Base-by-base conservation (phyloP, 2,329 filamentous ascomycete genomes). In the Colletotrichum brevisporum region DNA sequence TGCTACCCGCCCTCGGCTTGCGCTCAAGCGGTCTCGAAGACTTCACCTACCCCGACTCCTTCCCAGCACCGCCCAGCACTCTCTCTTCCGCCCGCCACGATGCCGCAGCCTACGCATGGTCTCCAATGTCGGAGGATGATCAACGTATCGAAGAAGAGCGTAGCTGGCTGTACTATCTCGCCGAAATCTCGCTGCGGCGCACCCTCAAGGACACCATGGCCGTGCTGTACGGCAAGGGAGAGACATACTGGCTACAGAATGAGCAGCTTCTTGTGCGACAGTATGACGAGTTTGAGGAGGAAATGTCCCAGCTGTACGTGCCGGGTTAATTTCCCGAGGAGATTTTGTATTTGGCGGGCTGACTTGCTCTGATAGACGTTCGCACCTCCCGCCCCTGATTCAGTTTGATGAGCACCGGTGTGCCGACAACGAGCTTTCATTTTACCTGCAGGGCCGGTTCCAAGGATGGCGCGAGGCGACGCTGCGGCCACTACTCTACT, bases 91-190 rank as follows among this genome's bases (percentile, higher is more conserved):
- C 45, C n/a, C 10, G n/a, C 0, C 13, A 50, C 27, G 45, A 36
- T 45, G 26, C 43, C 43, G 56, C 26, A 27, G 56, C 48, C 21
- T 50, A 51, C 43, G 52, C 45, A 8, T 41, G 41, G 54, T 51
- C 62, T 26, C 62, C 43, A 13, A 56, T 43, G 31, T 56, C 62
- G 9, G 43, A 48, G n/a, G 45, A 56, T 15, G 18, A 64, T 27
- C 41, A 62, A 31, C 51, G 64, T 63, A 71, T 72, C 0, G 78
- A 82, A 4, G 80, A 83, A 60, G 83, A 87, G 71, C 79, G 83
- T 36, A 85, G 84, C 0, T 84, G 84, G 0, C 79, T 86, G 0
- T 87, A 87, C 73, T 86, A 87, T 58, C 77, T 87, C 2, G 85
- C 85, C 2, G 87, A 84, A 39, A 86, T 87, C 41, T 86, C 82